Evolutionary conservation across 495 filamentous ascomycete species (phyloP).

Genomic region (Bacidia gigantensis): DNA sequence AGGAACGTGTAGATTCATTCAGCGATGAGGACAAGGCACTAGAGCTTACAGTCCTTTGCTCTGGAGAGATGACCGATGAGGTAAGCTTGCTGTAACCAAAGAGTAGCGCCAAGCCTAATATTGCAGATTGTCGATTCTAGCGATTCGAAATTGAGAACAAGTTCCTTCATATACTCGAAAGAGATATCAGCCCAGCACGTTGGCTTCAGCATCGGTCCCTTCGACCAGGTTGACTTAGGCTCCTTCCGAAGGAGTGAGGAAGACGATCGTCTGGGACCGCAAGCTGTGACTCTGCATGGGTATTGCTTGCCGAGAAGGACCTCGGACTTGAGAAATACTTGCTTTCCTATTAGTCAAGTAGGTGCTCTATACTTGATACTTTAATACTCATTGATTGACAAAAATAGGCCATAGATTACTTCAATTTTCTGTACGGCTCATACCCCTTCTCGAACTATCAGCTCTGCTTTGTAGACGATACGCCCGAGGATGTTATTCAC

Average conservation of each 20-base stretch:
- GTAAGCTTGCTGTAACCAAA: slow-evolving; percentile 20
- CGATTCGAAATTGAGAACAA: slow-evolving; percentile 66
- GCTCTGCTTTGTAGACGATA: slow-evolving; percentile 85
- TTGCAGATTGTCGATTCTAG: slow-evolving; percentile 47
- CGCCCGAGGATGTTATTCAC: slow-evolving; percentile 53
- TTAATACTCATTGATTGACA: neutral
- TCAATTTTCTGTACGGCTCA: slow-evolving; percentile 68
- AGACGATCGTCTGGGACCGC: slow-evolving; percentile 74
- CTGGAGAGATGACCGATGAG: slow-evolving; percentile 76
- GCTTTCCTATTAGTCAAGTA: slow-evolving; percentile 53
- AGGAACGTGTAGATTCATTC: slow-evolving; percentile 21
- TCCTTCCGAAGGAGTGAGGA: slow-evolving; percentile 81
- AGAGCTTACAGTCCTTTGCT: slow-evolving; percentile 81
- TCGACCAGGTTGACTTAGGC: slow-evolving; percentile 80
- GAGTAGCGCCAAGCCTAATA: slow-evolving; percentile 15
- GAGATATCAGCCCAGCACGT: slow-evolving; percentile 73
- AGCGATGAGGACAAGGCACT: slow-evolving; percentile 67
- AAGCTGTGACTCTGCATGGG: slow-evolving; percentile 70
- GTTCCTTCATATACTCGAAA: slow-evolving; percentile 59
- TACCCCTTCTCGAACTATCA: slow-evolving; percentile 85
- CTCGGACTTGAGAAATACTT: slow-evolving; percentile 72
- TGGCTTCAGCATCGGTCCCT: slow-evolving; percentile 84
- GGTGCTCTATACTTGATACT: too few species aligned
- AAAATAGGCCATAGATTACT: slow-evolving; percentile 59
- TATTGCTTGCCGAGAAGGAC: slow-evolving; percentile 77